Percentiles rank a stretch among this genome's conserved stretches.
These are phyloP conservation scores for Adiantum capillusveneris DNA, from an alignment of 75 land plant genomes.

Conservation along the genomic window DNA sequence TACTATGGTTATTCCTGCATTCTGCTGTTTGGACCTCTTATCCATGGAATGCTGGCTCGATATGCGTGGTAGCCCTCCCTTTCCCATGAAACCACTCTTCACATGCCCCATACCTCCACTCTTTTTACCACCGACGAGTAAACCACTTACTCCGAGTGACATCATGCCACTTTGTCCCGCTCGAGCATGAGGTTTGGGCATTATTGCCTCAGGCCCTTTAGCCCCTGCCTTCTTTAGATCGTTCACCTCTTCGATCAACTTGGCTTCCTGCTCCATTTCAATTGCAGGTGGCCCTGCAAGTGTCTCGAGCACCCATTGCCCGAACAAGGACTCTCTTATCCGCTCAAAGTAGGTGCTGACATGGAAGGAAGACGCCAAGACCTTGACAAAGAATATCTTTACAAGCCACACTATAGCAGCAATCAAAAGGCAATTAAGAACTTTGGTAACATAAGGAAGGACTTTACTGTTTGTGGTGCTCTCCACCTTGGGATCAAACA, in stretches of 20 bases:
- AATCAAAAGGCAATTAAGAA: slow-evolving; percentile 37
- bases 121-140: slow-evolving; percentile 1
- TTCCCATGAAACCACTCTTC: slow-evolving; percentile 3
- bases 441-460: slow-evolving; percentile 46
- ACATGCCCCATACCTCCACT: slow-evolving; percentile 14
- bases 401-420: slow-evolving; percentile 54
- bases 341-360: slow-evolving; percentile 74
- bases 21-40: not conserved
- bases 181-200: not conserved
- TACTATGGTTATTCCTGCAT: slow-evolving; percentile 45
- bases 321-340: slow-evolving; percentile 75
- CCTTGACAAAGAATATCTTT: slow-evolving; percentile 59
- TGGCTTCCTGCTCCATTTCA: slow-evolving; percentile 27
- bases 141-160: slow-evolving; percentile 9
- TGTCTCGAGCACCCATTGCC: slow-evolving; percentile 64
- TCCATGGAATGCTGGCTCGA: not conserved
- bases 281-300: slow-evolving; percentile 73
- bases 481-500: slow-evolving; percentile 42
- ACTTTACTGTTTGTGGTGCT: slow-evolving; percentile 19
- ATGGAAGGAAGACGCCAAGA: slow-evolving; percentile 69
- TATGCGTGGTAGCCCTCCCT: not conserved
- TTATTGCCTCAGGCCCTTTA: slow-evolving; percentile 6
- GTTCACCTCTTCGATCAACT: slow-evolving; percentile 15
- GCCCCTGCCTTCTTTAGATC: slow-evolving; percentile 21
- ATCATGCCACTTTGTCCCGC: not conserved